These are phyloP conservation scores for Rhodomyrtus psidioides DNA, from an alignment of 441 rosid species.

Conservation along the genomic window DNA sequence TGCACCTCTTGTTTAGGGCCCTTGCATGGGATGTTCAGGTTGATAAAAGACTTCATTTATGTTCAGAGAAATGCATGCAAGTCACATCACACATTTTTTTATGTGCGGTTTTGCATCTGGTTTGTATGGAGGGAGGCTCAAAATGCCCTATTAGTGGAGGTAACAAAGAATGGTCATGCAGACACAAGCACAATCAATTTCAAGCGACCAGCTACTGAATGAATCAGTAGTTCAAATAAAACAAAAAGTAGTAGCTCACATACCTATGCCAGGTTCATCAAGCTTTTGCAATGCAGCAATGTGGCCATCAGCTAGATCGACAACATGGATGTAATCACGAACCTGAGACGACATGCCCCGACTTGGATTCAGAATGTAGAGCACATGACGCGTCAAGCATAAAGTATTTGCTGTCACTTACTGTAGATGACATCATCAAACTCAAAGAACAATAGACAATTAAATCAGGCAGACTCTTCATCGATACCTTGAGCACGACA, in stretches of 20 bases:
- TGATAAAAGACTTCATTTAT: background rate
- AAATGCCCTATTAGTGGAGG: background rate
- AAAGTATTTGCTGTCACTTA: background rate
- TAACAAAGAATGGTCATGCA: background rate
- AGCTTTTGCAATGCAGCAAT: constrained; percentile 81
- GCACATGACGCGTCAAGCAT: background rate
- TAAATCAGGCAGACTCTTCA: background rate
- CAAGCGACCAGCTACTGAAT: background rate
- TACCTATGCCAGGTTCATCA: constrained; percentile 58
- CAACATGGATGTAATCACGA: constrained; percentile 91
- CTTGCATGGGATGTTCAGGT: background rate
- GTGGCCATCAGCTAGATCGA: constrained; percentile 92
- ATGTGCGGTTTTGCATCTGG: background rate
- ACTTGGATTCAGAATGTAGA: background rate
- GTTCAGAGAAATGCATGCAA: background rate
- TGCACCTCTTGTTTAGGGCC: background rate
- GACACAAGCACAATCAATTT: background rate
- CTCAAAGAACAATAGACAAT: background rate
- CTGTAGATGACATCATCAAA: background rate
- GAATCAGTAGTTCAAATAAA: background rate
- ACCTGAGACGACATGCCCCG: constrained; percentile 43
- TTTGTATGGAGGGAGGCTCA: background rate
- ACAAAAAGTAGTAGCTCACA: background rate
- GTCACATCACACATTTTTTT: background rate
- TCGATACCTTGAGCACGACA: background rate